Evolutionary conservation across 2,329 filamentous ascomycete species (phyloP).

Genomic region (Drechslerella stenobrocha): DNA sequence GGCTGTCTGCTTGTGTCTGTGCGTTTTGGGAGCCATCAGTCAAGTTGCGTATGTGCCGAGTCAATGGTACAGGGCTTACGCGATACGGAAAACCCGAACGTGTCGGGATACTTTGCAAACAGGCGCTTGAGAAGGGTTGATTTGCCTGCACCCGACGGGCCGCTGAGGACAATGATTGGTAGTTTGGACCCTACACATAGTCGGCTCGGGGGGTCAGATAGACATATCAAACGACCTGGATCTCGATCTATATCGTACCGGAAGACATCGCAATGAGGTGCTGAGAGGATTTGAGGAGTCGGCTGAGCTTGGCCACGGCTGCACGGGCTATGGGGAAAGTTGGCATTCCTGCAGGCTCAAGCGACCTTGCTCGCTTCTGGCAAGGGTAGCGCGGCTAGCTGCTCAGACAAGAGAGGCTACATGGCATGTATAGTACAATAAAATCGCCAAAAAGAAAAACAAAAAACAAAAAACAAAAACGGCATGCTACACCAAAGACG

Average conservation of each 20-base stretch:
- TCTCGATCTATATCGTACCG: constrained; percentile 5
- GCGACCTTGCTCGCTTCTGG: too few species aligned
- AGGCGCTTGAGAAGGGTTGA: constrained; percentile 76
- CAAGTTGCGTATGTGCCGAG: background rate
- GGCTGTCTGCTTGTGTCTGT: constrained; percentile 77
- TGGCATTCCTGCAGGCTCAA: too few species aligned
- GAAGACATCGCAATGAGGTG: constrained; percentile 26
- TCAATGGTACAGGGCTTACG: constrained; percentile 48
- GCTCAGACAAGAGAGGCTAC: too few species aligned
- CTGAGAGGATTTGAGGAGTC: constrained; percentile 1
- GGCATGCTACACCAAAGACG: background rate
- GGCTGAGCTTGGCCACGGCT: background rate
- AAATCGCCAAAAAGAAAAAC: too few species aligned
- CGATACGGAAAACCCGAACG: constrained; percentile 66
- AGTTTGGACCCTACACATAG: constrained; percentile 28
- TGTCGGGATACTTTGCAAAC: constrained; percentile 67
- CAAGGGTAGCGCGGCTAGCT: too few species aligned
- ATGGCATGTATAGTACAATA: too few species aligned
- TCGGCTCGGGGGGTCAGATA: background rate
- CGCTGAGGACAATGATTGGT: constrained; percentile 69
- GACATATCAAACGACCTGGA: background rate
- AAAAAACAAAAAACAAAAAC: background rate
- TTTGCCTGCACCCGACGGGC: constrained; percentile 79
- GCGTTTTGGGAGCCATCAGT: background rate
- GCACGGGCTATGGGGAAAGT: too few species aligned